These are phyloP conservation scores for Cystofilobasidium bisporidii DNA, from an alignment of 768 basidiomycete genomes.

Conservation along the genomic window DNA sequence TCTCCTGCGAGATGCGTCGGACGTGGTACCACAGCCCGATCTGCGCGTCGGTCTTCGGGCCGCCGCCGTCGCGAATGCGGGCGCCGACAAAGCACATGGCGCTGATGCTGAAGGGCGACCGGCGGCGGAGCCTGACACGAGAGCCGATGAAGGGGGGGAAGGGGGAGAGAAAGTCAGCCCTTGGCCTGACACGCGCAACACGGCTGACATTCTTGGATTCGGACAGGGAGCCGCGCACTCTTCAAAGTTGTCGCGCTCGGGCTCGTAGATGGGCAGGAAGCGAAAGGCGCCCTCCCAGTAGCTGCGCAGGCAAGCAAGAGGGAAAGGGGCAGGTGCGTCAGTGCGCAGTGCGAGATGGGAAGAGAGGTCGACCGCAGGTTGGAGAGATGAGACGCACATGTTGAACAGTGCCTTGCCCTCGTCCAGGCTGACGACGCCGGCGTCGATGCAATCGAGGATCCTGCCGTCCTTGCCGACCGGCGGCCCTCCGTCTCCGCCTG, in stretches of 20 bases:
- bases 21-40: slow-evolving; percentile 70
- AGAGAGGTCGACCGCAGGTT: neutral
- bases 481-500: slow-evolving; percentile 8
- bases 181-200: too few species aligned
- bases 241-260: slow-evolving; percentile 71
- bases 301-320: slow-evolving; percentile 1
- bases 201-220: too few species aligned
- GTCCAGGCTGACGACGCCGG: slow-evolving; percentile 56
- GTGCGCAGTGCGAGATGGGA: too few species aligned
- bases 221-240: slow-evolving; percentile 36
- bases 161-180: neutral
- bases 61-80: slow-evolving; percentile 79
- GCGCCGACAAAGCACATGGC: slow-evolving; percentile 90
- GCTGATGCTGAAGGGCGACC: slow-evolving; percentile 87
- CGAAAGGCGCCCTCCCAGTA: slow-evolving; percentile 50
- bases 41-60: slow-evolving; percentile 65
- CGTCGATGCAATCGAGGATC: slow-evolving; percentile 23
- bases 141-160: neutral
- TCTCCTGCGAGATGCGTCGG: slow-evolving; percentile 52
- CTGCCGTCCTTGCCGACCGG: slow-evolving; percentile 68
- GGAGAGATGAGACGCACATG: slow-evolving; percentile 49
- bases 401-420: slow-evolving; percentile 79
- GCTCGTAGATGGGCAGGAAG: slow-evolving; percentile 80
- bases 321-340: neutral
- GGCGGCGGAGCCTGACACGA: slow-evolving; percentile 52